Evolutionary conservation across 345 rosid species (phyloP).

Genomic region (Dipteronia sinensis): DNA sequence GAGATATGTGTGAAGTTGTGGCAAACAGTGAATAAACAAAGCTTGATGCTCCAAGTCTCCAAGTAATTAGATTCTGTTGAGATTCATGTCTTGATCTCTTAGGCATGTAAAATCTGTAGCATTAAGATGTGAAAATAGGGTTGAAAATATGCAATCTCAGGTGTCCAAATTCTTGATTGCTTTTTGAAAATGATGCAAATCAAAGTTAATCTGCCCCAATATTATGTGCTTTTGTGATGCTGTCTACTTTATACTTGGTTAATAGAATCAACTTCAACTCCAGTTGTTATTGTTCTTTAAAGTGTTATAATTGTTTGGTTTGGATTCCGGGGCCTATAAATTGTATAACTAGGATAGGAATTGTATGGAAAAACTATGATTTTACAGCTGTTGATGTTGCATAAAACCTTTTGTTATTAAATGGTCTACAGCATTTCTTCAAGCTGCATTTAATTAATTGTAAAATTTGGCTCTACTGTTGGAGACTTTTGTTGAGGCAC

Average conservation of each 20-base stretch:
- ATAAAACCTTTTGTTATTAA: no score
- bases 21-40: not conserved
- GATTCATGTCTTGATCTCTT: slow-evolving; percentile 1
- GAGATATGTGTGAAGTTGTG: slow-evolving; percentile 3
- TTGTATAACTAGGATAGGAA: no score
- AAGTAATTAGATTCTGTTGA: slow-evolving; percentile 14
- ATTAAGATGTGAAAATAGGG: not conserved
- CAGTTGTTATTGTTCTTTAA: not conserved
- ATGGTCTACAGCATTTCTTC: no score
- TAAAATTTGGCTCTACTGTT: no score
- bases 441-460: no score
- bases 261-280: not conserved
- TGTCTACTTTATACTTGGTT: not conserved
- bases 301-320: no score
- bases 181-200: not conserved
- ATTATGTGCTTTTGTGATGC: not conserved
- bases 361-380: no score
- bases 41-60: not conserved
- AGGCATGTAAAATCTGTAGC: not conserved
- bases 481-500: no score
- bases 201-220: not conserved
- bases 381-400: no score
- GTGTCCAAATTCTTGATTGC: not conserved
- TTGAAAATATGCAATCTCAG: not conserved
- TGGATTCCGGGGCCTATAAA: no score